Conservation (phyloP, 1,284 basidiomycete genomes). For the Trametes sp. region DNA sequence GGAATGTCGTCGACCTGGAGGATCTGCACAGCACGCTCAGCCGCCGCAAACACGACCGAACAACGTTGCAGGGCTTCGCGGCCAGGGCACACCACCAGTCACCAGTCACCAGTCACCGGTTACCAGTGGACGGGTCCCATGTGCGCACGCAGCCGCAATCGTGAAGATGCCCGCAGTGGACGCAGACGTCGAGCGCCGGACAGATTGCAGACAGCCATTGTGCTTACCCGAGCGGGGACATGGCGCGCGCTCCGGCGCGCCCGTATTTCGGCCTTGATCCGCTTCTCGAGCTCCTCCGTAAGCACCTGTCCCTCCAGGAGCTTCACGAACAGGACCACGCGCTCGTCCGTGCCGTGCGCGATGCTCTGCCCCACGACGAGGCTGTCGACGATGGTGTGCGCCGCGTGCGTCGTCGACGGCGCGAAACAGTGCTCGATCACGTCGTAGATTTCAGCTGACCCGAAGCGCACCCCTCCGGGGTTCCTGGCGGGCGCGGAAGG, state of each 20-base stretch:
- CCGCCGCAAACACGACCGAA: slow-evolving; percentile 19
- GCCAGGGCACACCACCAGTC: background rate
- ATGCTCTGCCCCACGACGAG: slow-evolving; percentile 82
- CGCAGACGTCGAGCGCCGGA: background rate
- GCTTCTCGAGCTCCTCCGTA: slow-evolving; percentile 59
- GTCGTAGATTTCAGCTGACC: slow-evolving; percentile 87
- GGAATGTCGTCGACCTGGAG: slow-evolving; percentile 78
- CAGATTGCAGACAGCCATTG: slow-evolving; percentile 26
- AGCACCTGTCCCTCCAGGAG: slow-evolving; percentile 61
- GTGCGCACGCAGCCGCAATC: background rate
- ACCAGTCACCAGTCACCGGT: too few relatives aligned
- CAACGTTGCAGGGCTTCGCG: slow-evolving; percentile 32
- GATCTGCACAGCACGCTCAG: slow-evolving; percentile 52
- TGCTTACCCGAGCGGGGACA: slow-evolving; percentile 71
- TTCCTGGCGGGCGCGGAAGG: slow-evolving; percentile 54
- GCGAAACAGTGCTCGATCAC: slow-evolving; percentile 75
- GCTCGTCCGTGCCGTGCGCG: slow-evolving; percentile 77
- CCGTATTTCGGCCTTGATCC: slow-evolving; percentile 72
- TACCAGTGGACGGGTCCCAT: too few relatives aligned
- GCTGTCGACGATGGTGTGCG: slow-evolving; percentile 68
- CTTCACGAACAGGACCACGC: slow-evolving; percentile 86
- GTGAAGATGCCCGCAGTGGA: background rate
- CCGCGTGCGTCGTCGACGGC: slow-evolving; percentile 47
- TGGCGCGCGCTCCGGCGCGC: slow-evolving; percentile 74
- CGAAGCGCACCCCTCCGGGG: slow-evolving; percentile 87